These are phyloP conservation scores for Gaertneriomyces sp. DNA, from an alignment of 192 early-diverging fungal genomes.

Conservation along the genomic window DNA sequence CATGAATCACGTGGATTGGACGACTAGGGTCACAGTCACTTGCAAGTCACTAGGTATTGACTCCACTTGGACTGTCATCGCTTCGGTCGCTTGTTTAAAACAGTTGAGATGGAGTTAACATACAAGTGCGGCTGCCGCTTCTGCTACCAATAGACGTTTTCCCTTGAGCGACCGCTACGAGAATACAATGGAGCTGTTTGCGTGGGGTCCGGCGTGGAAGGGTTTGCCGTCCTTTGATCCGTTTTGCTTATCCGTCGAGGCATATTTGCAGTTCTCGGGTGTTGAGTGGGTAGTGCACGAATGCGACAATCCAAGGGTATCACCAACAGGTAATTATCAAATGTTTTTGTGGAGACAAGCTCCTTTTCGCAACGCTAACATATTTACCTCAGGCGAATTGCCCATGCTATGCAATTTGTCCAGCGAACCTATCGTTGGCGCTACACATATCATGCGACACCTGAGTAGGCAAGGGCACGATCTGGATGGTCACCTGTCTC, in stretches of 20 bases:
- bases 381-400: conserved; percentile 54
- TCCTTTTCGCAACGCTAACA: conserved; percentile 47
- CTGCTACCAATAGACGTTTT: no score
- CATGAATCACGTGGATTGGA: no score
- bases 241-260: conserved; percentile 55
- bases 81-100: no score
- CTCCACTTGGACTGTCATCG: no score
- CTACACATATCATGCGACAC: conserved; percentile 30
- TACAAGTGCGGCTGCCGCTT: no score
- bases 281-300: conserved; percentile 57
- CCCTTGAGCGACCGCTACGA: no score
- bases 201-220: conserved; percentile 64
- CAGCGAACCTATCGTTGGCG: conserved; percentile 38
- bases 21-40: no score
- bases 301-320: conserved; percentile 58
- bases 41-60: no score
- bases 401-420: conserved; percentile 63
- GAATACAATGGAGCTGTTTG: conserved; percentile 55
- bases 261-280: conserved; percentile 56
- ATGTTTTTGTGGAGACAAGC: neutral
- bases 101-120: no score
- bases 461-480: conserved; percentile 44
- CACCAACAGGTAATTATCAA: conserved; percentile 58
- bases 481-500: conserved; percentile 38
- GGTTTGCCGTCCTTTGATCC: conserved; percentile 66